Base-by-base conservation (phyloP, 306 rosid species). In the Luffa aegyptiaca region DNA sequence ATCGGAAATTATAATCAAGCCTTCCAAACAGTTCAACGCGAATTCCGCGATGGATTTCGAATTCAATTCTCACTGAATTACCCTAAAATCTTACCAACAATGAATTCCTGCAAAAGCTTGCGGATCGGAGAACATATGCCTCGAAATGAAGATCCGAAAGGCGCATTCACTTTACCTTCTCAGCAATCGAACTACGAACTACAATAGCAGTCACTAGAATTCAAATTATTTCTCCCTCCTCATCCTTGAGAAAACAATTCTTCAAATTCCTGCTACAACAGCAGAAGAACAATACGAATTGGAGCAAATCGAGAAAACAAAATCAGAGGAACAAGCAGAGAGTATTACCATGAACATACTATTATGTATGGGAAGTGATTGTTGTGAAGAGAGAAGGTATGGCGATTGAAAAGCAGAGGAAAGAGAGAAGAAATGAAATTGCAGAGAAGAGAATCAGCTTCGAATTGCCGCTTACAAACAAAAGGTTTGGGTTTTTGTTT, bases 1-100 rank as follows among this genome's bases (percentile, higher is more conserved):
- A 95, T 95, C 81, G 4, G 9, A 3, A 46, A 53, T 18, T 16
- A 17, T 33, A 13, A 26, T 21, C 18, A 69, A 69, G 65, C 17
- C 42, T 62, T 36, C 8, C 41, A 0, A 10, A 26, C 18, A 35
- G 26, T 65, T 65, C 14, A 14, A 13, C 20, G 13, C 72, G 44
- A 64, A 64, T 64, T 36, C 72, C 10, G 55, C 8, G 7, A 17
- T 39, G 73, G 49, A 74, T 51, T 33, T 35, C 36, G 41, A 71
- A 21, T 71, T 71, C 39, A 75, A 75, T 51, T 10, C 49, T 53
- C 64, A 53, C 64, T 36, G 18, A 74, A 46, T 72, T 21, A 6
- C 20, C 46, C 76, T 70, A 46, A 31, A 72, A 72, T 26, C 31
- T 26, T 26, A 26, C 31, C 31, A 26, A 26, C 31, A 26, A 26